phyloP scores from a whole-genome alignment of 176 grass and related monocot genomes.

The Urochloa ruziziensis region DNA sequence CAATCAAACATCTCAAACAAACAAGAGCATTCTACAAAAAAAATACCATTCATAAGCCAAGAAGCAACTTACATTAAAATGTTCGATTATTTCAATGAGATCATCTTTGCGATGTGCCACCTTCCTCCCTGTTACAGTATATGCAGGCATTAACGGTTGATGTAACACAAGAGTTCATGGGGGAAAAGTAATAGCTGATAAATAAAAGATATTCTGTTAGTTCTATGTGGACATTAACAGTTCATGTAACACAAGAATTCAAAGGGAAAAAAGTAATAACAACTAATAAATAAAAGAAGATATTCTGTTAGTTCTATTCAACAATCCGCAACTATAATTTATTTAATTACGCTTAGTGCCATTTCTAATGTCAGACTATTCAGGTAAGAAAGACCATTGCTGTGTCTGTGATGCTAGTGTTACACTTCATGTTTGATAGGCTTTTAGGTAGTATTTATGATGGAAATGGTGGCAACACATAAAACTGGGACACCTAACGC shows the following conservation, averaged over 20 bases:
- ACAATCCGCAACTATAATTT: background rate
- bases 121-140: constrained; percentile 62
- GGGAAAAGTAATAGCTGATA: background rate
- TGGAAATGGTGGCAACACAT: background rate
- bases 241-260: constrained; percentile 15
- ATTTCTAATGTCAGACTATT: constrained; percentile 12
- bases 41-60: background rate
- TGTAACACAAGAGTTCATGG: constrained; percentile 8
- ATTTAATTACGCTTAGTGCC: background rate
- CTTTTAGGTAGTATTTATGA: background rate
- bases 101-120: constrained; percentile 81
- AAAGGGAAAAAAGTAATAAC: background rate
- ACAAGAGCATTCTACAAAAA: background rate
- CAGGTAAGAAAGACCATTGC: background rate
- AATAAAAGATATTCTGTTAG: background rate
- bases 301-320: background rate
- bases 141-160: constrained; percentile 20
- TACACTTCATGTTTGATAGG: background rate
- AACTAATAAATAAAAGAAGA: background rate
- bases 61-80: constrained; percentile 87
- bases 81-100: constrained; percentile 71
- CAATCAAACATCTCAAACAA: background rate
- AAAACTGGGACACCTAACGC: background rate
- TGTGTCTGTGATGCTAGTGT: background rate
- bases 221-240: constrained; percentile 10